Percentiles rank a stretch among this genome's conserved stretches.
Evolutionary conservation across 148 eudicot species (phyloP).

Genomic region (Vaccinium darrowii): DNA sequence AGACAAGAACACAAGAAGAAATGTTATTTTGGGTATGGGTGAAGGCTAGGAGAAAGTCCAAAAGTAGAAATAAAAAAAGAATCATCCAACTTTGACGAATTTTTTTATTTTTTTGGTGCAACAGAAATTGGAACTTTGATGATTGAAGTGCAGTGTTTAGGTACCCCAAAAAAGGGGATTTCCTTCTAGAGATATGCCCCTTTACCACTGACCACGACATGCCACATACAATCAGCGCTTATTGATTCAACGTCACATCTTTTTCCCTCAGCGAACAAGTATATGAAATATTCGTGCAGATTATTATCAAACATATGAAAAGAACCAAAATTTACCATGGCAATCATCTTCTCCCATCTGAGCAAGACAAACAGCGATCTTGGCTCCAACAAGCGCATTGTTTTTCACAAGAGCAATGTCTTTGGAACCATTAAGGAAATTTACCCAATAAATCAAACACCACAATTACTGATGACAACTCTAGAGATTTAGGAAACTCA

Average conservation of each 20-base stretch:
- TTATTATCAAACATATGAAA: not conserved
- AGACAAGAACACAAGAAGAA: not conserved
- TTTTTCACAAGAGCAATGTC: slow-evolving; percentile 90
- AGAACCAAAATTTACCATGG: slow-evolving; percentile 30
- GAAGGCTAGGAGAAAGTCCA: not conserved
- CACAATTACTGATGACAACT: slow-evolving; percentile 8
- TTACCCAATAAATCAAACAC: not conserved
- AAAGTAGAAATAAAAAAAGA: not conserved
- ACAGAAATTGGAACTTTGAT: too few relatives aligned
- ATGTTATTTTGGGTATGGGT: not conserved
- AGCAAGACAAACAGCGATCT: slow-evolving; percentile 67
- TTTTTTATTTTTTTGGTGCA: too few relatives aligned
- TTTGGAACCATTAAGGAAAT: slow-evolving; percentile 43
- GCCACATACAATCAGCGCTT: not conserved
- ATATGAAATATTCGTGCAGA: not conserved
- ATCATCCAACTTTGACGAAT: not conserved
- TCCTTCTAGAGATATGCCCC: slow-evolving; percentile 3
- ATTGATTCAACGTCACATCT: not conserved
- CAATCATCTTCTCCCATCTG: slow-evolving; percentile 33
- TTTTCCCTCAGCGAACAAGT: not conserved
- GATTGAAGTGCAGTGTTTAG: not conserved
- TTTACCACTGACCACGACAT: not conserved
- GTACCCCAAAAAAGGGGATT: not conserved
- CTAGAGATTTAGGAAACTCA: not conserved
- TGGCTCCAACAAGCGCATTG: slow-evolving; percentile 70